These are phyloP conservation scores for Gypsophila paniculata DNA, from an alignment of 179 eudicot species.

Conservation along the genomic window DNA sequence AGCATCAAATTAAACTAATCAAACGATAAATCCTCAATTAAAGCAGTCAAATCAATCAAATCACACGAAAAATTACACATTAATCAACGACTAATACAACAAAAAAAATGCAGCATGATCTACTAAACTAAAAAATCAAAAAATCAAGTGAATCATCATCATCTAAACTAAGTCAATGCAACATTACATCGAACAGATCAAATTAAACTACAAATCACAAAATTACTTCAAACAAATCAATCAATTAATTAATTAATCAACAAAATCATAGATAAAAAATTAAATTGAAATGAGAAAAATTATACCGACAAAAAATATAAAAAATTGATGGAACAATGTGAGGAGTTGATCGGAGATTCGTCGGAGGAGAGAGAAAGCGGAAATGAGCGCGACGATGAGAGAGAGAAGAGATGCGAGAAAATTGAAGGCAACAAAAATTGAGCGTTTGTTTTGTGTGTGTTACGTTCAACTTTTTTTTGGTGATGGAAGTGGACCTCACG, in stretches of 20 bases:
- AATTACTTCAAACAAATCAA: background rate
- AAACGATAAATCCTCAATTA: background rate
- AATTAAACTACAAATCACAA: constrained; percentile 4
- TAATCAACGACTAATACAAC: background rate
- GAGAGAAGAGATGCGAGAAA: background rate
- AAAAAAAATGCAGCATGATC: constrained; percentile 13
- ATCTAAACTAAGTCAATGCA: constrained; percentile 15
- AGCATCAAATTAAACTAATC: background rate
- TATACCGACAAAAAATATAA: background rate
- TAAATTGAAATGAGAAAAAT: background rate
- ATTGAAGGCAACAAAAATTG: background rate
- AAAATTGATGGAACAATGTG: constrained; percentile 15
- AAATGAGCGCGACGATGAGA: background rate
- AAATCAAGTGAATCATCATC: background rate
- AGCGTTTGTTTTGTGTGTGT: background rate
- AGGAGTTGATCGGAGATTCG: constrained; percentile 11
- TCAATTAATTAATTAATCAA: background rate
- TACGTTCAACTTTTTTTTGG: too few relatives aligned
- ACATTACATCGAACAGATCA: constrained; percentile 4
- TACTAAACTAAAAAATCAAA: background rate
- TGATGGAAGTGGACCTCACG: constrained; percentile 13
- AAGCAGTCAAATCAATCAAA: too few relatives aligned
- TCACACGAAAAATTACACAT: too few relatives aligned
- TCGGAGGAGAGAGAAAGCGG: background rate
- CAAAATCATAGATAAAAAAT: background rate